Conservation (phyloP, 345 rosid species). For the Adansonia digitata region DNA sequence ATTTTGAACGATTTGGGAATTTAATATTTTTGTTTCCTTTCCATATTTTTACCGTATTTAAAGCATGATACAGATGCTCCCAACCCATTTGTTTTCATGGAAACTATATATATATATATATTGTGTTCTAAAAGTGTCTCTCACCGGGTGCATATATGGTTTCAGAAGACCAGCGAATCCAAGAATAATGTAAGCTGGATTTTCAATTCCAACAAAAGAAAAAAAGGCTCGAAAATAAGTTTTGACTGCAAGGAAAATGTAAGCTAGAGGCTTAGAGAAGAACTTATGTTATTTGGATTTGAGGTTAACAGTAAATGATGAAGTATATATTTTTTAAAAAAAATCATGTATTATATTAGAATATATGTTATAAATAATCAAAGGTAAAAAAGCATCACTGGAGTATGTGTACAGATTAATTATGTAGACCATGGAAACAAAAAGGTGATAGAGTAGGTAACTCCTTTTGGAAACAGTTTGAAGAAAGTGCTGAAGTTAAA, state of each 20-base stretch:
- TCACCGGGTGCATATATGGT: background rate
- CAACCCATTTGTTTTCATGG: background rate
- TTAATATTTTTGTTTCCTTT: background rate
- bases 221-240: too few species aligned
- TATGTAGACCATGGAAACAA: background rate
- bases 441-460: constrained; percentile 18
- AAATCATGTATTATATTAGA: too few species aligned
- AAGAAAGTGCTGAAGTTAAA: constrained; percentile 8
- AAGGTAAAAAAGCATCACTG: too few species aligned
- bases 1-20: too few species aligned
- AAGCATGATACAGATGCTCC: background rate
- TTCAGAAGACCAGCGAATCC: background rate
- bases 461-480: constrained; percentile 4
- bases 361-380: too few species aligned
- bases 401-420: too few species aligned
- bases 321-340: too few species aligned
- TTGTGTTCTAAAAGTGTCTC: background rate
- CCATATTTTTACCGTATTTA: background rate
- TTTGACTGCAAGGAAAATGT: too few species aligned
- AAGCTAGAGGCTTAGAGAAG: too few species aligned
- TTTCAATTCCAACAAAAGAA: too few species aligned
- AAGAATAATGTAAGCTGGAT: background rate
- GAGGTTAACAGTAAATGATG: too few species aligned
- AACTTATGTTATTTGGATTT: too few species aligned
- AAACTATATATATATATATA: background rate